Evolutionary conservation across 2,329 filamentous ascomycete species (phyloP).

Genomic region (Clathrospora elynae): DNA sequence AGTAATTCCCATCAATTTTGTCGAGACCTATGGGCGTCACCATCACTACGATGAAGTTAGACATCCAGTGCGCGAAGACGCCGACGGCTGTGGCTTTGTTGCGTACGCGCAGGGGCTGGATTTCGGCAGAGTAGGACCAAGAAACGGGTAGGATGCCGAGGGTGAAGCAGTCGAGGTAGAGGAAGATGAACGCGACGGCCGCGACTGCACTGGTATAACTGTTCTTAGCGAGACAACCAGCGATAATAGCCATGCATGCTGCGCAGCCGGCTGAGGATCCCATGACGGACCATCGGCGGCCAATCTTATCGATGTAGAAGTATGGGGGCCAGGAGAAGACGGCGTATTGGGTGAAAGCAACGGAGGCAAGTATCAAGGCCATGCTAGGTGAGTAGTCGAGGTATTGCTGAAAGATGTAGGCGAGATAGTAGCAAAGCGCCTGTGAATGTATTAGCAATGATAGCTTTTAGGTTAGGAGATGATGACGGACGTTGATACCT

Average conservation of each 20-base stretch:
- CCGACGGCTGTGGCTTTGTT: constrained; percentile 58
- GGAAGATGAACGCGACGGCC: constrained; percentile 50
- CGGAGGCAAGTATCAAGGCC: constrained; percentile 44
- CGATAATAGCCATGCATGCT: constrained; percentile 44
- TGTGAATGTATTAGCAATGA: background rate
- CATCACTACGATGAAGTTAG: constrained; percentile 58
- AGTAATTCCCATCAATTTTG: constrained; percentile 50
- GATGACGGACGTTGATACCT: constrained; percentile 23
- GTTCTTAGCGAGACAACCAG: constrained; percentile 34
- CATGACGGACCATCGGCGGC: constrained; percentile 43
- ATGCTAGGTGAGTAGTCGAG: constrained; percentile 38
- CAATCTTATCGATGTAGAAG: constrained; percentile 55
- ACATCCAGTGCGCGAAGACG: constrained; percentile 56
- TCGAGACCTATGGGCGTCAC: constrained; percentile 51
- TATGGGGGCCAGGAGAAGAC: constrained; percentile 49
- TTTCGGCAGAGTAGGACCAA: constrained; percentile 58
- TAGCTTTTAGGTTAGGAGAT: too few relatives aligned
- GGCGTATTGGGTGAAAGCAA: constrained; percentile 53
- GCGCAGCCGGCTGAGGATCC: constrained; percentile 41
- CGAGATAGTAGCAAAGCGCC: constrained; percentile 47
- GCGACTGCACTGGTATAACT: constrained; percentile 36
- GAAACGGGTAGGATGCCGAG: constrained; percentile 46
- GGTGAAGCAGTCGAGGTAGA: constrained; percentile 30
- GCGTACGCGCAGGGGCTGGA: constrained; percentile 56
- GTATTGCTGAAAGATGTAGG: constrained; percentile 47